A percentile compares a stretch with the other conserved stretches of the same genome.
Conservation (phyloP, 257 asterid genomes). For the Cinchona pubescens region DNA sequence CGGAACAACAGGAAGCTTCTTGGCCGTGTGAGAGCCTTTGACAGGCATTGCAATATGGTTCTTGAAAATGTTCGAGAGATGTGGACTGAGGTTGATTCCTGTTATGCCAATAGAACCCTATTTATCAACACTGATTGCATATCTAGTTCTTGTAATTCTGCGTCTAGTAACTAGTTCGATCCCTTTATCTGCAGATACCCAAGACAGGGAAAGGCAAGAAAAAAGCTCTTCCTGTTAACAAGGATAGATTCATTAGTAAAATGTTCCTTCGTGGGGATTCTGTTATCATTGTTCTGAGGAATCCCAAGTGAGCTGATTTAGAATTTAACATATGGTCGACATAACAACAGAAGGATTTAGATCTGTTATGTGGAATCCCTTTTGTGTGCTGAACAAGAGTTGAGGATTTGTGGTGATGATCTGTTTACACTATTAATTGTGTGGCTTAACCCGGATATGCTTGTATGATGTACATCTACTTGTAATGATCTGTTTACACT, state of each 20-base stretch:
- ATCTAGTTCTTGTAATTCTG: background rate
- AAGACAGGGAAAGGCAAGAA: conserved; percentile 95
- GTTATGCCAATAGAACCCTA: background rate
- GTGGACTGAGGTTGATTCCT: conserved; percentile 78
- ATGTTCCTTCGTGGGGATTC: conserved; percentile 68
- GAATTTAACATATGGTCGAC: background rate
- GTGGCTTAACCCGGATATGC: no score
- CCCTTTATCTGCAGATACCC: conserved; percentile 49
- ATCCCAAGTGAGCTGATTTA: conserved; percentile 55
- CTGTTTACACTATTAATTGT: no score
- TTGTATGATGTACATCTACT: no score
- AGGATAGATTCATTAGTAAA: conserved; percentile 83
- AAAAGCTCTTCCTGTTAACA: conserved; percentile 86
- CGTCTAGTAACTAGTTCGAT: background rate
- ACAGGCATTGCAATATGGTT: conserved; percentile 94
- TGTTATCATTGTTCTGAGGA: conserved; percentile 64
- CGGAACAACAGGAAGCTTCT: conserved; percentile 84
- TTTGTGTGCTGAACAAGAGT: background rate
- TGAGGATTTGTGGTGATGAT: background rate
- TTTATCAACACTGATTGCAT: background rate
- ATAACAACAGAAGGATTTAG: background rate
- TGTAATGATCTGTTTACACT: no score
- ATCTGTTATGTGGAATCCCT: no score
- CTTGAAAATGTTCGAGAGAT: conserved; percentile 84
- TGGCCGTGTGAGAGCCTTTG: conserved; percentile 87